Evolutionary conservation across 768 basidiomycete genomes (phyloP), one percentile per base, ranked within the genome.

Genomic region (Paxillus ammoniavirescens): DNA sequence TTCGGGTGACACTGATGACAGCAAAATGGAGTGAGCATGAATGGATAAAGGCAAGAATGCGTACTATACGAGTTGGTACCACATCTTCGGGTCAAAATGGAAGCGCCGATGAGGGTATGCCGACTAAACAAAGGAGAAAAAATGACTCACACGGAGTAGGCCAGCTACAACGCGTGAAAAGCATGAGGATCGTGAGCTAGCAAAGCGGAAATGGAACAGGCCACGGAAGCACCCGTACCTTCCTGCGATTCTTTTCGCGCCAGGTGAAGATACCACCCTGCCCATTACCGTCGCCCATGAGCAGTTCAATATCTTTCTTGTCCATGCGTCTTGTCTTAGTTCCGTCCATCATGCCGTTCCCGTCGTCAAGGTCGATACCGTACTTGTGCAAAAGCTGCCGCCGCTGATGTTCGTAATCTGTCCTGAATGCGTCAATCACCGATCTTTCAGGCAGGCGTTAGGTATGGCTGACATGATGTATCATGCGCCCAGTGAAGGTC

Each of bases 401-500:
- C 42, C 96, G 84, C 66, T 98, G 95, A 62, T 94, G 90, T 63
- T 98, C 94, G 71, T 93, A 98, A 77, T 98, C 91, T 93, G 56
- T 42, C 35, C 43, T 30, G 30, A 38, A 48, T 53, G 56, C 26
- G 52, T 69, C 51, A 68, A 59, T 50, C 8, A 42, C 26, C 47
- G 23, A 18, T 41, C 30, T 45, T 18, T 50, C 48, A 42, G 49
- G 51, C 18, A 42, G 45, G 54, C 15, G 52, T 49, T 43, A 56
- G 42, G 17, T 43, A 36, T 6, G 46, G 55, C 72, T 60, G 58
- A 92, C 91, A 95, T 52, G 87, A 87, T 26, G 93, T 94, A 72
- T 98, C 94, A 72, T 98, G 94, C 18, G 93, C 91, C 95, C 95
- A 97, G 72, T 96, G 95, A 54, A 93, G 79, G 77, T 94, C 89